Evolutionary conservation across 768 basidiomycete genomes (phyloP).

Genomic region (Pisolithus sp.): DNA sequence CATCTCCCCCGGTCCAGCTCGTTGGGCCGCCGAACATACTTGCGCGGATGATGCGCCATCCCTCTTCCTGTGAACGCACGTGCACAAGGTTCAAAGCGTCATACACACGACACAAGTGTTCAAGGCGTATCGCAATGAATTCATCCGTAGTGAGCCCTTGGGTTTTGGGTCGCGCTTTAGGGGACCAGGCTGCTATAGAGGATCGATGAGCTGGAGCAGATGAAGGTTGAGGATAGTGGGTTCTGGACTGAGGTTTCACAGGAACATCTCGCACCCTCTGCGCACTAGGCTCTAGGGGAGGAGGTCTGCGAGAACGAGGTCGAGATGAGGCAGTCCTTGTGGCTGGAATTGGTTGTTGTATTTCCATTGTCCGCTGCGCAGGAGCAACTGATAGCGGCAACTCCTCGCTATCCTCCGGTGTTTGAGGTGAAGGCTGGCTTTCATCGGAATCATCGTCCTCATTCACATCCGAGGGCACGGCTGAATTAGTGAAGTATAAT

Average conservation of each 20-base stretch:
- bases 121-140: constrained; percentile 10
- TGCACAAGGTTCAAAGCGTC: constrained; percentile 38
- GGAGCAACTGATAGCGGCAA: constrained; percentile 6
- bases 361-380: neutral
- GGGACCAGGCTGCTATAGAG: constrained; percentile 5
- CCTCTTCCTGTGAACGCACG: constrained; percentile 34
- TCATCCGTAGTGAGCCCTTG: constrained; percentile 9
- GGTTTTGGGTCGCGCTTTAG: neutral
- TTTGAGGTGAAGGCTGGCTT: constrained; percentile 18
- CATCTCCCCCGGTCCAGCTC: constrained; percentile 22
- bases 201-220: neutral
- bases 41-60: constrained; percentile 34
- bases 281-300: constrained; percentile 1
- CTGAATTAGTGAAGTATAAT: constrained; percentile 17
- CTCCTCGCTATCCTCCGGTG: constrained; percentile 20
- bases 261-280: neutral
- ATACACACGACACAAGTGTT: constrained; percentile 32
- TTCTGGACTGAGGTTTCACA: neutral
- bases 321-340: constrained; percentile 20
- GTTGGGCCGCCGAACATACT: constrained; percentile 14
- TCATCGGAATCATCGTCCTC: constrained; percentile 27
- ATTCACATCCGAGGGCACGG: constrained; percentile 19
- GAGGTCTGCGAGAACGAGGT: constrained; percentile 20
- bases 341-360: constrained; percentile 6
- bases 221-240: neutral